Evolutionary conservation across 73 alveolate species (phyloP).

Genomic region (Paramecium caudatum): DNA sequence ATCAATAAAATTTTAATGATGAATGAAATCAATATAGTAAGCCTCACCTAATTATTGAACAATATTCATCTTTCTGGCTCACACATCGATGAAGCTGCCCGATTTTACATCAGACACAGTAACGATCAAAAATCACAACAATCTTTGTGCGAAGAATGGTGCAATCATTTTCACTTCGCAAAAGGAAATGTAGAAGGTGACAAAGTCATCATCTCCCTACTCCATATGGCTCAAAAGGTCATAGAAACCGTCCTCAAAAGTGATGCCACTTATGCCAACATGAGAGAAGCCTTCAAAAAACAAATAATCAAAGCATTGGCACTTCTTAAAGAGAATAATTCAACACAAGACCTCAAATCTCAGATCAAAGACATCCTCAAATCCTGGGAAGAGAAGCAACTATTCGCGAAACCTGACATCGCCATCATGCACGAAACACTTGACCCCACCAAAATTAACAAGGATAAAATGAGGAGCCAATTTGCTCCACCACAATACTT

Average conservation of each 20-base stretch:
- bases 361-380: background rate
- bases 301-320: conserved; percentile 9
- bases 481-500: conserved; percentile 27
- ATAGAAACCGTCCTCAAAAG: background rate
- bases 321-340: background rate
- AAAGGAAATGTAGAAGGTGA: conserved; percentile 60
- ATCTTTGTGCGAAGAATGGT: conserved; percentile 62
- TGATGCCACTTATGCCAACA: conserved; percentile 1
- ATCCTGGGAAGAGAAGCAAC: conserved; percentile 38
- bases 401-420: background rate
- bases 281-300: conserved; percentile 44
- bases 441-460: conserved; percentile 3
- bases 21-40: conserved; percentile 21
- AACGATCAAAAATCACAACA: background rate
- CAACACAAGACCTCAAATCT: background rate
- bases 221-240: conserved; percentile 41
- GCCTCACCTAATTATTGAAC: background rate
- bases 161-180: conserved; percentile 47
- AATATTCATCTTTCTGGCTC: conserved; percentile 39
- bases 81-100: conserved; percentile 50
- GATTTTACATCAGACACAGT: conserved; percentile 25
- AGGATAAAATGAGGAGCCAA: background rate
- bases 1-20: background rate
- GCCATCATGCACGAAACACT: background rate
- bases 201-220: background rate